Conservation (phyloP, 2,329 filamentous ascomycete species). For the Fonsecaea nubica region DNA sequence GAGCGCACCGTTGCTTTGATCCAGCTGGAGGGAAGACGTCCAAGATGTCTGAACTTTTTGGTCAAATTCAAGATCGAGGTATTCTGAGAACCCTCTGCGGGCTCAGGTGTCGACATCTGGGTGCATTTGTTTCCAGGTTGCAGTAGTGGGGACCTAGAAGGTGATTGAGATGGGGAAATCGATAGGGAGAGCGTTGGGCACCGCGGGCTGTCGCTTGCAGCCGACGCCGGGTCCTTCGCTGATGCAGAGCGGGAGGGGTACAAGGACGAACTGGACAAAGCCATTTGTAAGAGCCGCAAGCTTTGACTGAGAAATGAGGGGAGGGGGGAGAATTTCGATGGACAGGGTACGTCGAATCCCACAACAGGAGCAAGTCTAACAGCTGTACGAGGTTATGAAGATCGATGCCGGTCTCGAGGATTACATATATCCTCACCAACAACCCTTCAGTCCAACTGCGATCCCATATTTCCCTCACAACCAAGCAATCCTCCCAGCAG, state of each 20-base stretch:
- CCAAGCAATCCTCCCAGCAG: slow-evolving; percentile 6
- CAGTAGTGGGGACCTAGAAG: slow-evolving; percentile 17
- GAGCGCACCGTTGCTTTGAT: slow-evolving; percentile 29
- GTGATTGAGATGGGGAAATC: slow-evolving; percentile 23
- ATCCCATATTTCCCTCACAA: slow-evolving; percentile 1
- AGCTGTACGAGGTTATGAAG: background rate
- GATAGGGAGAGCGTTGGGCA: slow-evolving; percentile 13
- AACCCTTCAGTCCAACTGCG: background rate
- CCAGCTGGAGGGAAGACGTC: slow-evolving; percentile 34
- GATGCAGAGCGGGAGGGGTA: background rate
- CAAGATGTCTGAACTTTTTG: slow-evolving; percentile 36
- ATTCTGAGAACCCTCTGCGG: slow-evolving; percentile 28
- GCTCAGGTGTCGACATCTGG: slow-evolving; percentile 35
- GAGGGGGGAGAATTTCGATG: background rate
- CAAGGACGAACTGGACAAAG: background rate
- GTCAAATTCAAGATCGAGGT: slow-evolving; percentile 34
- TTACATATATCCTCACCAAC: background rate
- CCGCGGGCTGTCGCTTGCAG: slow-evolving; percentile 14
- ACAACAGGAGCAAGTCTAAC: background rate
- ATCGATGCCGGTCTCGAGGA: background rate
- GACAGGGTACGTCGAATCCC: background rate
- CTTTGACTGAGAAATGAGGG: background rate
- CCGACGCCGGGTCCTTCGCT: slow-evolving; percentile 4
- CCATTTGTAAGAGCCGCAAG: background rate
- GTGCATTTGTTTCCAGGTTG: slow-evolving; percentile 22